A percentile compares a stretch with the other conserved stretches of the same genome.
Conservation (phyloP, 1,284 basidiomycete genomes). For the Heliocybe sulcata region DNA sequence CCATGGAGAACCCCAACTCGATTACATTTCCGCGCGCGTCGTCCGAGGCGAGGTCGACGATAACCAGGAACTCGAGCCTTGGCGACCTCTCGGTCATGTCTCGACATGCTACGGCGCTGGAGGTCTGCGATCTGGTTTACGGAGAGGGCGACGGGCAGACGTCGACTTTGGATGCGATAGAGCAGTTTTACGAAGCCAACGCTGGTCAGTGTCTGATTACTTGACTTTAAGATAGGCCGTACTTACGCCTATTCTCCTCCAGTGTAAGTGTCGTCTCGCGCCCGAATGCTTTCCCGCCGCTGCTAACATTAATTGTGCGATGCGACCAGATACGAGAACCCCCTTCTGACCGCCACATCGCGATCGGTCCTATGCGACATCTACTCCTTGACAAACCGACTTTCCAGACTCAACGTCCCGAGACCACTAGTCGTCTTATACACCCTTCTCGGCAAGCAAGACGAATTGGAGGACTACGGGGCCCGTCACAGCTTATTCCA, state of each 20-base stretch:
- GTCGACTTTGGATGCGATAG: slow-evolving; percentile 40
- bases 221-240: no score
- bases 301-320: no score
- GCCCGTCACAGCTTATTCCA: slow-evolving; percentile 36
- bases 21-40: slow-evolving; percentile 2
- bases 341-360: slow-evolving; percentile 64
- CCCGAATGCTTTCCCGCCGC: no score
- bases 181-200: slow-evolving; percentile 60
- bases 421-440: slow-evolving; percentile 51
- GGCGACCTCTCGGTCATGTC: slow-evolving; percentile 34
- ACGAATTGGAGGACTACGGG: slow-evolving; percentile 3
- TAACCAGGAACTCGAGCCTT: not conserved
- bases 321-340: slow-evolving; percentile 75
- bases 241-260: no score
- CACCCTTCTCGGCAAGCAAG: slow-evolving; percentile 39
- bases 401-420: slow-evolving; percentile 57
- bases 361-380: slow-evolving; percentile 64
- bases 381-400: slow-evolving; percentile 46
- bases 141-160: slow-evolving; percentile 31
- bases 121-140: slow-evolving; percentile 63
- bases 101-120: slow-evolving; percentile 48
- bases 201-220: slow-evolving; percentile 39
- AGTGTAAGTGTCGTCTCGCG: no score
- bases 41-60: not conserved
- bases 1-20: not conserved